Evolutionary conservation across 108 stramenopile genomes (phyloP).

Genomic region (Cyclotella atomus): DNA sequence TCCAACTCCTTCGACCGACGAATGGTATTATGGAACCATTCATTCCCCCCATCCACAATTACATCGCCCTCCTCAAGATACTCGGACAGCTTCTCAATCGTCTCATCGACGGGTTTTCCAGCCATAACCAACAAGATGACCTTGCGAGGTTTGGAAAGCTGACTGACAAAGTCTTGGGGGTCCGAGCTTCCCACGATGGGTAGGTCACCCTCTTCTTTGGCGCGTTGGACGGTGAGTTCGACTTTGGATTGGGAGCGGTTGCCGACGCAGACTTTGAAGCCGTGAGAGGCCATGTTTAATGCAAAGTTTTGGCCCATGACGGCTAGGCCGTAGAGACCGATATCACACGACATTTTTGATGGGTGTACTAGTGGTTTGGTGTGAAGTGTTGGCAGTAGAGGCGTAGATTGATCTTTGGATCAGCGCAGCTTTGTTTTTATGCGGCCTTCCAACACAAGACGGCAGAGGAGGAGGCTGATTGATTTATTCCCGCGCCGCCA

Average conservation of each 20-base stretch:
- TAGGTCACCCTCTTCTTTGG: constrained; percentile 92
- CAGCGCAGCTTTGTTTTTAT: too few species aligned
- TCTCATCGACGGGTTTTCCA: constrained; percentile 95
- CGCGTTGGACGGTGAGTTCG: constrained; percentile 91
- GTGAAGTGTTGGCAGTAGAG: too few species aligned
- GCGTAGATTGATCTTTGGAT: too few species aligned
- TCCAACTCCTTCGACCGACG: constrained; percentile 88
- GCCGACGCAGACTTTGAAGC: constrained; percentile 93
- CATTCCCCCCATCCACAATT: constrained; percentile 98
- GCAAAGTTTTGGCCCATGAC: constrained; percentile 99
- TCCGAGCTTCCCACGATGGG: constrained; percentile 83
- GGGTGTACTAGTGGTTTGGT: background rate
- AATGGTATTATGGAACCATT: constrained; percentile 98
- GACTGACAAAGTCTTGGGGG: constrained; percentile 75
- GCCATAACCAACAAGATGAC: constrained; percentile 96
- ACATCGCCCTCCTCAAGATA: constrained; percentile 94
- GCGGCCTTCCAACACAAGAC: too few species aligned
- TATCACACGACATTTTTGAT: constrained; percentile 73
- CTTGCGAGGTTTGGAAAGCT: constrained; percentile 90
- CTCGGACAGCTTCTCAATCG: constrained; percentile 81
- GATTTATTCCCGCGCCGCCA: too few species aligned
- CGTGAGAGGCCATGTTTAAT: constrained; percentile 95
- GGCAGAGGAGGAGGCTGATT: too few species aligned
- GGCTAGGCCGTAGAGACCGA: constrained; percentile 97
- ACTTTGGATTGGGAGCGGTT: constrained; percentile 95